Base-by-base conservation (phyloP, 768 basidiomycete species). In the Suillus lakei region DNA sequence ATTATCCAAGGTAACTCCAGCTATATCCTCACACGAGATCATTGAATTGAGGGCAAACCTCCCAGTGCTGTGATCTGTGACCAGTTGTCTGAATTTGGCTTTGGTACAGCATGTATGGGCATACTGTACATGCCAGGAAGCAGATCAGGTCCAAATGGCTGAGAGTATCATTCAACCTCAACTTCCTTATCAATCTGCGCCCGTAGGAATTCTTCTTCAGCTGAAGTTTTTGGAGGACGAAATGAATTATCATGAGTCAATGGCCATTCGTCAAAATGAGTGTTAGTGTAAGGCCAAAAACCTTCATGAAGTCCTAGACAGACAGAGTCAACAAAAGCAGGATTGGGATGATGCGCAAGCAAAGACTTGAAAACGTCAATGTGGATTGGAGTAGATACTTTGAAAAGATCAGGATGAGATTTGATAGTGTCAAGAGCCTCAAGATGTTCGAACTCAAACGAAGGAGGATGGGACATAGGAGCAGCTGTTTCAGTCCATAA, bases 241-340 rank as follows among this genome's bases (percentile, higher is more conserved):
- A 32, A 6, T 6, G 36, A 56, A n/a, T 32, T 60, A 18, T 65
- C 59, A 12, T 16, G 28, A 12, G 64, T 65, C 23, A 38, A 5
- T 8, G 28, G 38, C 28, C 64, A 67, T 16, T 10, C 18, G 18
- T 12, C 63, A 13, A 28, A 6, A 16, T 62, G 48, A n/a, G 64
- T 63, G 18, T 63, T 26, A 1, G 71, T 69, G 12, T 65, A 77
- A 23, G 76, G 78, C 78, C 78, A 77, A 61, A 80, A 79, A 0
- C 78, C 78, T 7, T 76, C 67, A 5, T 67, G 62, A 5, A 79
- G 59, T 0, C 72, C 68, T 2, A 50, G 18, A 32, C 70, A 66
- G 3, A 77, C 71, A 7, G 73, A 80, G 3, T 61, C 23, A 5
- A 78, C 75, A 53, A 79, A 73, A 1, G 69, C 66, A 4, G 65